Evolutionary conservation across 352 stramenopile species (phyloP).

Genomic region (Globisporangium camurandrum): DNA sequence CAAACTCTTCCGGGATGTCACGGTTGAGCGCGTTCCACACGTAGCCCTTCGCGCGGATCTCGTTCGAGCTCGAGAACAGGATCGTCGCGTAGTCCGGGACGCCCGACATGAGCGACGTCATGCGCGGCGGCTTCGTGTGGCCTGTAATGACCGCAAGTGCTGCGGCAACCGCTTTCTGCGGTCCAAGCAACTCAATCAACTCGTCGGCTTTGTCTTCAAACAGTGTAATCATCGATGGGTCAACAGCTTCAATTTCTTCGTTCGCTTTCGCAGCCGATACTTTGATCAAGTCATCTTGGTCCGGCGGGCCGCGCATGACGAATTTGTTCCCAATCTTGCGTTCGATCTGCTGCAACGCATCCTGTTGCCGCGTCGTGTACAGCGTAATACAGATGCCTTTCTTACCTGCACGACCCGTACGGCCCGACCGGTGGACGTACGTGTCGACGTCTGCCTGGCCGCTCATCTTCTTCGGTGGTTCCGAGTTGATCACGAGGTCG

Average conservation of each 20-base stretch:
- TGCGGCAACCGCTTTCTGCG: conserved; percentile 63
- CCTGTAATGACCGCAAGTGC: conserved; percentile 88
- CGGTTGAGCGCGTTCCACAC: conserved; percentile 90
- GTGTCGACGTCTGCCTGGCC: conserved; percentile 92
- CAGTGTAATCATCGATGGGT: conserved; percentile 63
- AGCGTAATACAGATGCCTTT: conserved; percentile 97
- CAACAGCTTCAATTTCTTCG: conserved; percentile 78
- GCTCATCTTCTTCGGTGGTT: conserved; percentile 78
- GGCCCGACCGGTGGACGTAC: conserved; percentile 98
- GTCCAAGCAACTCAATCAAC: conserved; percentile 51
- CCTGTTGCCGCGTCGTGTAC: conserved; percentile 82
- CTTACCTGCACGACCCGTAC: conserved; percentile 93
- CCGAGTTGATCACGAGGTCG: conserved; percentile 95
- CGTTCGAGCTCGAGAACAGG: conserved; percentile 74
- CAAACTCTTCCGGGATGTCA: conserved; percentile 66
- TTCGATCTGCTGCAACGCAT: conserved; percentile 79
- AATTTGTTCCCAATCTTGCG: conserved; percentile 88
- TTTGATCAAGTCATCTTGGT: conserved; percentile 84
- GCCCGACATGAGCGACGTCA: conserved; percentile 85
- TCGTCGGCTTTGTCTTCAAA: conserved; percentile 65
- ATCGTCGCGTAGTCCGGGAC: conserved; percentile 88
- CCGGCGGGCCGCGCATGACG: conserved; percentile 74
- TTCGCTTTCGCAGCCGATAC: conserved; percentile 75
- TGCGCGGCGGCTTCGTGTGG: conserved; percentile 71
- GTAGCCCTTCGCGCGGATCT: conserved; percentile 85